Conservation (phyloP, 169 alveolate genomes). For the Besnoitia besnoiti region DNA sequence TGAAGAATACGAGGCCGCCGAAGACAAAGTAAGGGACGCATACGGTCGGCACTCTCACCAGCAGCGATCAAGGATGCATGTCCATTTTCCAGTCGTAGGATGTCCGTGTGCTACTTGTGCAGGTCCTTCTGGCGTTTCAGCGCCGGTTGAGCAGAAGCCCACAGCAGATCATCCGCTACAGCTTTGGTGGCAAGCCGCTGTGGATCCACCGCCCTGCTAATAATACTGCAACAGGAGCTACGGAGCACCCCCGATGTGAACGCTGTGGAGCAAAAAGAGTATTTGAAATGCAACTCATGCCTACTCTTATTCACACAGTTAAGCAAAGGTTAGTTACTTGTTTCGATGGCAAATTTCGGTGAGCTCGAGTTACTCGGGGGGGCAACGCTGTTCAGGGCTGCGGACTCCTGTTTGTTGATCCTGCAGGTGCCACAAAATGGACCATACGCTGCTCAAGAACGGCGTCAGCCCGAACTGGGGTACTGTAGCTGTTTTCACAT, state of each 20-base stretch:
- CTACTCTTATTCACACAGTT: slow-evolving; percentile 47
- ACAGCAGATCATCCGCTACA: slow-evolving; percentile 65
- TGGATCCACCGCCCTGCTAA: slow-evolving; percentile 27
- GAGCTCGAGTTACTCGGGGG: too few relatives aligned
- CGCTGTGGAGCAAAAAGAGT: slow-evolving; percentile 65
- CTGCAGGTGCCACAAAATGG: slow-evolving; percentile 7
- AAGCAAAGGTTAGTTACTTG: slow-evolving; percentile 11
- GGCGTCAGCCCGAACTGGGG: slow-evolving; percentile 53
- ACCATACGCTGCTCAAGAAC: not conserved
- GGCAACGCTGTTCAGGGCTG: not conserved
- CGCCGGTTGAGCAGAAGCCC: slow-evolving; percentile 63
- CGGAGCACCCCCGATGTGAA: slow-evolving; percentile 41
- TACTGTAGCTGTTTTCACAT: slow-evolving; percentile 58
- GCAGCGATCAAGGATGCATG: not conserved
- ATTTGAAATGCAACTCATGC: slow-evolving; percentile 70
- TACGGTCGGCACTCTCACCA: not conserved
- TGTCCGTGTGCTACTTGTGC: not conserved
- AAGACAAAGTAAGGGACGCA: not conserved
- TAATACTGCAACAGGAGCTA: not conserved
- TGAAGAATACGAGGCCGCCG: slow-evolving; percentile 24
- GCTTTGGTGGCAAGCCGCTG: slow-evolving; percentile 71
- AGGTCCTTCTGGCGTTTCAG: slow-evolving; percentile 68
- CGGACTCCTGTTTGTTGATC: not conserved
- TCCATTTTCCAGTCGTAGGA: not conserved
- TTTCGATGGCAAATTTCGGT: not conserved